Conservation (phyloP, 805 yeast genomes). For the Candida corydali region DNA sequence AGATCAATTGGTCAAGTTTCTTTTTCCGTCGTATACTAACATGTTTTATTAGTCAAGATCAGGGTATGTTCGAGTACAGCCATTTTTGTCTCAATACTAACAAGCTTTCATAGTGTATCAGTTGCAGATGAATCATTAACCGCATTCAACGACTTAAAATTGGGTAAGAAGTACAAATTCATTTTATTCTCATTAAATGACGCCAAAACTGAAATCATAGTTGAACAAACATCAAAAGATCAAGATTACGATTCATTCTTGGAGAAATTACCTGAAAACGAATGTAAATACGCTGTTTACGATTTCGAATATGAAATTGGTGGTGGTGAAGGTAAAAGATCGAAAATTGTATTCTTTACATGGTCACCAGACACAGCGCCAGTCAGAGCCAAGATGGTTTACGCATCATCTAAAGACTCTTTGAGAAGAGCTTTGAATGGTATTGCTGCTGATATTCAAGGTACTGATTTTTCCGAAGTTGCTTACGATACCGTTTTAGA, state of each 20-base stretch:
- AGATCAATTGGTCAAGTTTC: background rate
- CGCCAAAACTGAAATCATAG: slow-evolving; percentile 85
- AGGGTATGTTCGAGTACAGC: slow-evolving; percentile 22
- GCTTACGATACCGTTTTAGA: slow-evolving; percentile 91
- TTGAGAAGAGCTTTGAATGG: slow-evolving; percentile 97
- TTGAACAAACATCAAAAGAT: slow-evolving; percentile 75
- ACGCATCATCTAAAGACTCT: slow-evolving; percentile 97
- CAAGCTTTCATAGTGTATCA: slow-evolving; percentile 32
- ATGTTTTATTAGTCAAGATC: slow-evolving; percentile 26
- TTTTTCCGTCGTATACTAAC: slow-evolving; percentile 6
- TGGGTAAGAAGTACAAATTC: slow-evolving; percentile 85
- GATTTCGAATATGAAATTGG: slow-evolving; percentile 93
- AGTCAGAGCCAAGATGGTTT: slow-evolving; percentile 93
- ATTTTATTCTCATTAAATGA: slow-evolving; percentile 79
- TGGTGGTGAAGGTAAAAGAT: slow-evolving; percentile 91
- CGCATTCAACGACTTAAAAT: slow-evolving; percentile 94
- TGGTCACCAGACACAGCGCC: slow-evolving; percentile 99
- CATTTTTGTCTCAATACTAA: slow-evolving; percentile 2
- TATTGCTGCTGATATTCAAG: slow-evolving; percentile 91
- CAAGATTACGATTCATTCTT: slow-evolving; percentile 80
- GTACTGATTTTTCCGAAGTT: slow-evolving; percentile 96
- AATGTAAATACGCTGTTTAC: slow-evolving; percentile 93
- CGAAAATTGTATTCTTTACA: slow-evolving; percentile 63
- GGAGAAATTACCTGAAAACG: slow-evolving; percentile 88
- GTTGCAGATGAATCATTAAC: slow-evolving; percentile 78